These are phyloP conservation scores for Curvularia lunata DNA, from an alignment of 2,329 filamentous ascomycete genomes.

Conservation along the genomic window DNA sequence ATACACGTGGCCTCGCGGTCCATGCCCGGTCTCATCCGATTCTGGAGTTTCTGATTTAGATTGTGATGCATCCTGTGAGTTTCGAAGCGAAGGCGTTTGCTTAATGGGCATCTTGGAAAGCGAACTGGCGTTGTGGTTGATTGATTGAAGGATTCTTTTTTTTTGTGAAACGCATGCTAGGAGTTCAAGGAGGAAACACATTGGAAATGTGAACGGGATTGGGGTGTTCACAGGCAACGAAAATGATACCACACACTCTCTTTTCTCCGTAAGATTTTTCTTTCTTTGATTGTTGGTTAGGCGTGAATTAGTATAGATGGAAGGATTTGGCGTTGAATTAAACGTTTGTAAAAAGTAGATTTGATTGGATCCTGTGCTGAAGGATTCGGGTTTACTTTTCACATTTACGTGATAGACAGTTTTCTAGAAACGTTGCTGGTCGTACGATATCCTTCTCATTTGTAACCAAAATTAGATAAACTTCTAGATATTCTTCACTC, in stretches of 20 bases:
- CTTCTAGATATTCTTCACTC: no score
- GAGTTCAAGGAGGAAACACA: conserved; percentile 1
- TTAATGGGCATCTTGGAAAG: background rate
- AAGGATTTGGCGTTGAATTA: background rate
- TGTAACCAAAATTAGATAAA: no score
- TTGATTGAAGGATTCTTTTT: background rate
- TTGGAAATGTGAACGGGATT: background rate
- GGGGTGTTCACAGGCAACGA: background rate
- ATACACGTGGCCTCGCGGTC: conserved; percentile 4
- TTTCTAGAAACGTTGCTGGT: no score
- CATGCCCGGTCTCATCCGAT: background rate
- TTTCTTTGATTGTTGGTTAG: background rate
- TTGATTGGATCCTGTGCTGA: background rate
- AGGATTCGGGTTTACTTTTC: background rate
- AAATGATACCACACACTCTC: background rate
- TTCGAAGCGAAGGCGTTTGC: conserved; percentile 12
- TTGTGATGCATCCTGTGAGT: conserved; percentile 9
- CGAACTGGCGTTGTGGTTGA: background rate
- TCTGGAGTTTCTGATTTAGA: background rate
- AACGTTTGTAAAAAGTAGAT: background rate
- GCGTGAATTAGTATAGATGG: background rate
- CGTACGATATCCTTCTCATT: background rate
- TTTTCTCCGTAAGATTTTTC: background rate
- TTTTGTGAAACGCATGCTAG: conserved; percentile 1
- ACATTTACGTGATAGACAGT: background rate